phyloP scores from a whole-genome alignment of 2,329 filamentous ascomycete species.

The Trichophyton verrucosum region DNA sequence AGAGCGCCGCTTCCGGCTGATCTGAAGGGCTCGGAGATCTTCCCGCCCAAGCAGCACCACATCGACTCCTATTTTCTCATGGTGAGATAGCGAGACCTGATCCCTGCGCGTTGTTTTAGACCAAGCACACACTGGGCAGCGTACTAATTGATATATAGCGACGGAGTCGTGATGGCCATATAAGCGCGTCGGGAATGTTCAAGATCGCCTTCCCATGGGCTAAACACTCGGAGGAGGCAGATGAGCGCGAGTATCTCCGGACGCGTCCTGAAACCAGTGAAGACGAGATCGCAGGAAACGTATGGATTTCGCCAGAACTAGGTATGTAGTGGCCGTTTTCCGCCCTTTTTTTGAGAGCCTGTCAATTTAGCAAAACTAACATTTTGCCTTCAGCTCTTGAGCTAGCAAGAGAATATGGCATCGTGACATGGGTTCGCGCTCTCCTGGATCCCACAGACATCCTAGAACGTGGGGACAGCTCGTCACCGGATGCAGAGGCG shows the following conservation, averaged over 20 bases:
- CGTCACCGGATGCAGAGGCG: slow-evolving; percentile 50
- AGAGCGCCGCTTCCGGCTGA: slow-evolving; percentile 86
- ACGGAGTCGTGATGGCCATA: slow-evolving; percentile 53
- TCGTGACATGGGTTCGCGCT: slow-evolving; percentile 79
- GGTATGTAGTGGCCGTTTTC: slow-evolving; percentile 30
- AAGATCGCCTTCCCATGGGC: slow-evolving; percentile 57
- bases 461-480: not conserved
- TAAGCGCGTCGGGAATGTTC: slow-evolving; percentile 58
- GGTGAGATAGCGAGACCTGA: slow-evolving; percentile 30
- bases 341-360: not conserved
- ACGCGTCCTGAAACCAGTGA: slow-evolving; percentile 64
- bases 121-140: not conserved
- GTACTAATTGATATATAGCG: slow-evolving; percentile 29
- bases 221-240: slow-evolving; percentile 45
- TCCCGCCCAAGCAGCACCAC: slow-evolving; percentile 50
- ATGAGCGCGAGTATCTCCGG: slow-evolving; percentile 65
- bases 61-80: slow-evolving; percentile 91
- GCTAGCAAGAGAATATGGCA: slow-evolving; percentile 76
- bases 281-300: slow-evolving; percentile 90
- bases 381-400: slow-evolving; percentile 50
- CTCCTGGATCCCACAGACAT: slow-evolving; percentile 82
- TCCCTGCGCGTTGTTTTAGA: not conserved
- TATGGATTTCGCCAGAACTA: slow-evolving; percentile 78
- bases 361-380: slow-evolving; percentile 14
- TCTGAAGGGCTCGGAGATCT: slow-evolving; percentile 77